Evolutionary conservation across 176 grass and related monocot genomes (phyloP).

Genomic region (Cymbopogon citratus): DNA sequence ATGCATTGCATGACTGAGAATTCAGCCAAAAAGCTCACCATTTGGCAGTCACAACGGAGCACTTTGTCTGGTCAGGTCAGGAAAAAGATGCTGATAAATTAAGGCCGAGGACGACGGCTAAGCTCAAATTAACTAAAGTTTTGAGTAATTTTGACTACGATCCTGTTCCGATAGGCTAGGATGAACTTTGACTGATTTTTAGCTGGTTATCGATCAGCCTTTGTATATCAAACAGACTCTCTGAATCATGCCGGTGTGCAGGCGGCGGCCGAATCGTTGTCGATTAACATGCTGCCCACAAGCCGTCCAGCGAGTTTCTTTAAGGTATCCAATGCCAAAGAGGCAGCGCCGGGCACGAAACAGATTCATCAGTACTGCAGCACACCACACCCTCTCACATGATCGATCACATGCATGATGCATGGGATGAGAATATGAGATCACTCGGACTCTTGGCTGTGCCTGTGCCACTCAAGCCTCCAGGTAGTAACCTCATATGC

Average conservation of each 20-base stretch:
- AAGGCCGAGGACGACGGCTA: no score
- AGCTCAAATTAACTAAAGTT: no score
- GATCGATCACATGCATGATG: conserved; percentile 31
- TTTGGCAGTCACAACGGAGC: no score
- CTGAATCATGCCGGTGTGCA: conserved; percentile 14
- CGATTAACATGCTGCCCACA: conserved; percentile 25
- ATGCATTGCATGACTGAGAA: no score
- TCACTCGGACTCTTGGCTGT: not conserved
- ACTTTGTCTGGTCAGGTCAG: no score
- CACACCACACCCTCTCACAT: conserved; percentile 2
- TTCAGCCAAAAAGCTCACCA: no score
- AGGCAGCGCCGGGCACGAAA: not conserved
- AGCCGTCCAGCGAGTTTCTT: conserved; percentile 9
- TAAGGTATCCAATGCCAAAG: conserved; percentile 34
- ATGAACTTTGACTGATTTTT: no score
- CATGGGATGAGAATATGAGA: not conserved
- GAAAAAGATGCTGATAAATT: no score
- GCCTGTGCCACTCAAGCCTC: not conserved
- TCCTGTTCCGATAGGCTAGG: no score
- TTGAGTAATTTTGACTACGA: no score
- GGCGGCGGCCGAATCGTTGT: conserved; percentile 25
- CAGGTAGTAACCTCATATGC: not conserved
- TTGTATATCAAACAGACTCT: not conserved
- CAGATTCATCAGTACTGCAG: not conserved
- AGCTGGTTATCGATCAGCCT: no score